These are phyloP conservation scores for Selenicereus undatus DNA, from an alignment of 148 eudicot genomes.

Conservation along the genomic window DNA sequence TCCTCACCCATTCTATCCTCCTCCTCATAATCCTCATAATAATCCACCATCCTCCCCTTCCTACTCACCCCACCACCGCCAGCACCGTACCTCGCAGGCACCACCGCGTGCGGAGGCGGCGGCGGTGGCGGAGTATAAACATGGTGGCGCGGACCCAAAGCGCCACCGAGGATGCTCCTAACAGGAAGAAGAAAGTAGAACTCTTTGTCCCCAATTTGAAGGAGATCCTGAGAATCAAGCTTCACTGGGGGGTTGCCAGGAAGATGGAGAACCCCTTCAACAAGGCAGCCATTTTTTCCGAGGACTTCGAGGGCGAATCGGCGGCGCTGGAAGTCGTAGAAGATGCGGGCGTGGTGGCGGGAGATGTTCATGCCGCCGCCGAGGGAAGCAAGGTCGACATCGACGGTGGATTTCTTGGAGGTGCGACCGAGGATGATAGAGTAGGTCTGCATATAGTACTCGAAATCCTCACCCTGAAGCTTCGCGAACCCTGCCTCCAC, in stretches of 20 bases:
- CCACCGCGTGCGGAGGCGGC: conserved; percentile 12
- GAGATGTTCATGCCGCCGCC: conserved; percentile 99
- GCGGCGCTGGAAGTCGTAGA: conserved; percentile 93
- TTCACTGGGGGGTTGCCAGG: conserved; percentile 77
- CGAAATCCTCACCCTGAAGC: conserved; percentile 96
- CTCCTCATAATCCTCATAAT: conserved; percentile 38
- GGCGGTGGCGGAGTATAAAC: conserved; percentile 23
- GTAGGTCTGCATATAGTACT: conserved; percentile 97
- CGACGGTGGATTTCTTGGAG: conserved; percentile 83
- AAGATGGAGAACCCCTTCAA: conserved; percentile 84
- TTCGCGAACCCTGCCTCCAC: conserved; percentile 96
- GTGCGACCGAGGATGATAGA: conserved; percentile 84
- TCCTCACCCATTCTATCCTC: conserved; percentile 22
- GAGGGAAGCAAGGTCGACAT: conserved; percentile 84
- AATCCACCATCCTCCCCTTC: conserved; percentile 37
- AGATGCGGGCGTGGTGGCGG: conserved; percentile 94
- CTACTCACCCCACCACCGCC: conserved; percentile 25
- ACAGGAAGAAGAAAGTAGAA: conserved; percentile 79
- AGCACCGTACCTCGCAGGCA: conserved; percentile 12
- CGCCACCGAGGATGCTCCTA: conserved; percentile 67
- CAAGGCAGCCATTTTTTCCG: conserved; percentile 92
- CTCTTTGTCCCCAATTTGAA: conserved; percentile 92
- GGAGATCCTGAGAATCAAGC: conserved; percentile 78
- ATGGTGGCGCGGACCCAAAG: conserved; percentile 36
- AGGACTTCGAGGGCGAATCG: conserved; percentile 89